Evolutionary conservation across 257 asterid genomes (phyloP), one percentile per base, ranked within the genome.

Genomic region (Solanum dulcamara): DNA sequence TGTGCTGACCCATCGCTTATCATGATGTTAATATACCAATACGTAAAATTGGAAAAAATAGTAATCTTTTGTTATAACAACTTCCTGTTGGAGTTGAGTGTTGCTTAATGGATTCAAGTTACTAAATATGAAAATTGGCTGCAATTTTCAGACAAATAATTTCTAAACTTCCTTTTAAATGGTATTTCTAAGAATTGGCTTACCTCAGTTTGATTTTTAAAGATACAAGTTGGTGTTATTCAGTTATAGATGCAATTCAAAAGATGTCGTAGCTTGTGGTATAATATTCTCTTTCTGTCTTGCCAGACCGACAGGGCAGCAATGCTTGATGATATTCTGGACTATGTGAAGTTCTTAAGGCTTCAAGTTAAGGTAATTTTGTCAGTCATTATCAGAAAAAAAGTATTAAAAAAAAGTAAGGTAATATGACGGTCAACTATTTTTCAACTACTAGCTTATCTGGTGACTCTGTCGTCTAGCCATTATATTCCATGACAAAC

Each of bases 241-340:
- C 15, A 71, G 20, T 37, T 40, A 6, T 6, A 22, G 32, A 37
- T 20, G 50, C 80, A 38, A 71, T 38, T 22, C 28, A n/a, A 38
- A 38, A 71, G 6, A 38, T n/a, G 80, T 71, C 1, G 22, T 37
- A 70, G 28, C 50, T 38, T 40, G 20, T 81, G 32, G 30, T 30
- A 8, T 85, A 81, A 88, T 62, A 50, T 67, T 84, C 17, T 72
- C 57, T 22, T n/a, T 83, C 64, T 79, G 26, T 83, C 81, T 90
- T 84, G 84, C 85, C 93, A 94, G 98, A 91, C 92, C 66, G 97
- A 94, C 85, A 91, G 94, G 89, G 98, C 97, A 62, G 97, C 95
- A 48, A 94, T 94, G 98, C 95, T 94, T 74, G 95, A 94, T 83
- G 97, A 93, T 89, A 92, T 94, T 86, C 91, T 94, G 89, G 98